Evolutionary conservation across 2,329 filamentous ascomycete species (phyloP).

Genomic region (Ambrosiella xylebori): DNA sequence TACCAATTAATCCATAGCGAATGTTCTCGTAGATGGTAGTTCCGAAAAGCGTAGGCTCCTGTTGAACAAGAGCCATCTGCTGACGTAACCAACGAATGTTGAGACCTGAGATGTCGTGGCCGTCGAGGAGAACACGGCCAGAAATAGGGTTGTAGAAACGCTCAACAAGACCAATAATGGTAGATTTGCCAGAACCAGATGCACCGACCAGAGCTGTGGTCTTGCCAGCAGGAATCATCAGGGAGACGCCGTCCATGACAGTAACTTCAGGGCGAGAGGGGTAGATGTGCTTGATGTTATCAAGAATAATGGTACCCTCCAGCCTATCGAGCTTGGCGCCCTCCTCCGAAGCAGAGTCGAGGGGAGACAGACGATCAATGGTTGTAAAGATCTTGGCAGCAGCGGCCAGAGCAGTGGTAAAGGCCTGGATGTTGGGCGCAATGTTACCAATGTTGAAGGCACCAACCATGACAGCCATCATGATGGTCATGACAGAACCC

Average conservation of each 20-base stretch:
- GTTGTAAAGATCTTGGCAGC: constrained; percentile 86
- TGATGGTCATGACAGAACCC: constrained; percentile 60
- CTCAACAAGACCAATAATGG: constrained; percentile 82
- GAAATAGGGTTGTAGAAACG: constrained; percentile 83
- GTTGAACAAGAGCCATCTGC: constrained; percentile 81
- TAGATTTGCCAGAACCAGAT: constrained; percentile 87
- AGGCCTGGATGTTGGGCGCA: constrained; percentile 70
- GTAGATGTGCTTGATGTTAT: constrained; percentile 80
- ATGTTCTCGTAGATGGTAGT: constrained; percentile 86
- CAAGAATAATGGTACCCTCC: constrained; percentile 62
- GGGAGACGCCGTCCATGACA: constrained; percentile 69
- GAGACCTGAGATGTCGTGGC: constrained; percentile 59
- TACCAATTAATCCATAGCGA: constrained; percentile 75
- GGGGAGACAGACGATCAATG: constrained; percentile 71
- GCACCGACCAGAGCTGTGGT: constrained; percentile 86
- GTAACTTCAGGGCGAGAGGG: constrained; percentile 80
- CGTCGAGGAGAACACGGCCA: constrained; percentile 66
- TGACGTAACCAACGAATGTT: constrained; percentile 85
- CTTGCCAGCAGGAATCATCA: constrained; percentile 73
- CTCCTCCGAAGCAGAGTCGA: constrained; percentile 54
- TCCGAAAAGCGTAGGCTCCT: constrained; percentile 81
- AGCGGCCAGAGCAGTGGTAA: constrained; percentile 66
- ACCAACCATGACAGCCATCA: constrained; percentile 84
- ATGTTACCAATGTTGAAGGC: constrained; percentile 83
- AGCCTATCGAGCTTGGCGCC: constrained; percentile 60